These are phyloP conservation scores for Desmodesmus armatus DNA, from an alignment of 139 green algal genomes.

Conservation along the genomic window DNA sequence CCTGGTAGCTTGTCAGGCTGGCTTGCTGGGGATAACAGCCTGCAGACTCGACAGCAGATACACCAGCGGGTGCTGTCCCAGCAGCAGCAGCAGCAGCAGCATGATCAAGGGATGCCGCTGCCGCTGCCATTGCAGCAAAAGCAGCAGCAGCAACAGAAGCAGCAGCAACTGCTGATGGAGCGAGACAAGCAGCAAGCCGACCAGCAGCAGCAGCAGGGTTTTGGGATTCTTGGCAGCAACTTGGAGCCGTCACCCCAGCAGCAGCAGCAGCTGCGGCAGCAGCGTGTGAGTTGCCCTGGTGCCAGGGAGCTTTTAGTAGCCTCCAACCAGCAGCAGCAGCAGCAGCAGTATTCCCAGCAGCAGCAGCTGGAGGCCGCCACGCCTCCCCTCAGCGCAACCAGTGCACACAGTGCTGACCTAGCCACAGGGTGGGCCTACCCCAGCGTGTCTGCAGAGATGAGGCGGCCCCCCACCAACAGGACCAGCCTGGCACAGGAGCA, in stretches of 20 bases:
- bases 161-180: too few species aligned
- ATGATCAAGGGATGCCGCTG: neutral
- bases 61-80: neutral
- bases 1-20: neutral
- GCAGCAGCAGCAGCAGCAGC: slow-evolving; percentile 6
- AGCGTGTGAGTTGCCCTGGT: neutral
- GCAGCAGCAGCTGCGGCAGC: neutral
- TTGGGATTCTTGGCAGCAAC: neutral
- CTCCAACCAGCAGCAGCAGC: slow-evolving; percentile 1
- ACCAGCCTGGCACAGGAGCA: slow-evolving; percentile 26
- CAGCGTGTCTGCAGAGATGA: too few species aligned
- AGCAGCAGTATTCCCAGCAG: slow-evolving; percentile 21
- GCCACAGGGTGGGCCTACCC: too few species aligned
- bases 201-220: neutral
- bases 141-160: neutral
- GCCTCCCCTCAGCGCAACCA: neutral
- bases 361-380: neutral
- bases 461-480: neutral
- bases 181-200: neutral
- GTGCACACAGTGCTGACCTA: neutral
- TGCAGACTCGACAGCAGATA: neutral
- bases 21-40: neutral
- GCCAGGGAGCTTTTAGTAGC: too few species aligned
- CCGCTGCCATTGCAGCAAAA: neutral
- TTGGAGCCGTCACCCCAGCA: neutral